phyloP scores from a whole-genome alignment of 176 grass and related monocot species.

The Rhynchospora pubera region DNA sequence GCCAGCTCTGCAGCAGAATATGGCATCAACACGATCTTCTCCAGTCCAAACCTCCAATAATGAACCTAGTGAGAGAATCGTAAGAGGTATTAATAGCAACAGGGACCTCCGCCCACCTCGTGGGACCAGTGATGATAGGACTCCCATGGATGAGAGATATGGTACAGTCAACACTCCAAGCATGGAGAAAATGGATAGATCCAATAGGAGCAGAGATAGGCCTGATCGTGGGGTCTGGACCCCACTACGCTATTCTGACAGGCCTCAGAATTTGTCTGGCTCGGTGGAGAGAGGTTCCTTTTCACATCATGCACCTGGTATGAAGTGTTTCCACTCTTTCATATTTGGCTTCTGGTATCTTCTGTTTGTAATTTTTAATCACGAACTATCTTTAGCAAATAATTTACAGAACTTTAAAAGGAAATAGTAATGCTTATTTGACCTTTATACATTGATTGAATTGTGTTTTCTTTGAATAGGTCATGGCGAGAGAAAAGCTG shows the following conservation, averaged over 20 bases:
- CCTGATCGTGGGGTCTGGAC: constrained; percentile 85
- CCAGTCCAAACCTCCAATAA: constrained; percentile 43
- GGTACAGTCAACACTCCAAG: constrained; percentile 36
- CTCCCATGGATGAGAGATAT: constrained; percentile 47
- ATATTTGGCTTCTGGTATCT: background rate
- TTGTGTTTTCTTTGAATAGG: constrained; percentile 22
- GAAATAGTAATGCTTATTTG: background rate
- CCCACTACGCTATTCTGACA: constrained; percentile 57
- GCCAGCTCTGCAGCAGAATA: constrained; percentile 34
- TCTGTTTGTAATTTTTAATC: background rate
- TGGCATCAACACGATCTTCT: constrained; percentile 29
- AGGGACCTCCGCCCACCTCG: constrained; percentile 55
- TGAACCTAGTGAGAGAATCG: constrained; percentile 53
- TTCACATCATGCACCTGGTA: constrained; percentile 53
- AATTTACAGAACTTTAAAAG: background rate
- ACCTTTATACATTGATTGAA: background rate
- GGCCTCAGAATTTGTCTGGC: constrained; percentile 33
- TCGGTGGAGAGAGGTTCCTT: constrained; percentile 32
- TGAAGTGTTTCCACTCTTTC: background rate
- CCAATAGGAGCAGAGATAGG: constrained; percentile 77
- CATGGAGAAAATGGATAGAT: constrained; percentile 61
- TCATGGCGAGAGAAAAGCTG: constrained; percentile 70
- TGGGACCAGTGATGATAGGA: constrained; percentile 62
- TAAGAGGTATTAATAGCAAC: constrained; percentile 72
- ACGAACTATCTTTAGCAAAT: background rate